Evolutionary conservation across 2,329 filamentous ascomycete species (phyloP), one percentile per base, ranked within the genome.

Genomic region (Exophiala sideris): DNA sequence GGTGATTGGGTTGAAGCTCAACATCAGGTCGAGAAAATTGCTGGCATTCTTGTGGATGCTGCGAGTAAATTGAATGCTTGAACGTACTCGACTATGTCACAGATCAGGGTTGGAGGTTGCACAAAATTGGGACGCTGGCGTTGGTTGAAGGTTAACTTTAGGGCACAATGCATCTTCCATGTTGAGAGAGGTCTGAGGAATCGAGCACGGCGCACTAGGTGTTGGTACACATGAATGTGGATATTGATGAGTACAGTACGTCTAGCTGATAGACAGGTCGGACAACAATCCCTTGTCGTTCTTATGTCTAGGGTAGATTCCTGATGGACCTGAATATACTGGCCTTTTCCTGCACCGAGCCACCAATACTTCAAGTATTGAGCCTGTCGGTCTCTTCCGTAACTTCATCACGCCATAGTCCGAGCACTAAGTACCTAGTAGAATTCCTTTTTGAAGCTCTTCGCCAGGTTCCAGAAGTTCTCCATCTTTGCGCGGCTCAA

Each of bases 401-500:
- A 5, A 5, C 24, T 29, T 29, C 24, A 29, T 29, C 24, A 29
- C 24, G 24, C 24, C 24, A 29, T 29, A 29, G 24, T 29, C 24
- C 7, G 24, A 29, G 24, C 24, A 29, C 21, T 20, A 16, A 3
- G 8, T 8, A 3, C 14, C 18, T 21, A 7, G 52, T 45, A 60
- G 14, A 56, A 41, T 12, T 62, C 62, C 42, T 29, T 56, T 67
- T 76, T 77, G 53, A 73, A 70, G 57, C 74, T 89, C 77, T 95
- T 95, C 0, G 91, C 92, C 63, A 94, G 73, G 8, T 87, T 87
- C 94, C 94, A 99, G 67, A 99, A 92, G 65, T 87, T 95, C 65
- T 97, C 92, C 81, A 97, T 88, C 77, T 95, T 96, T 5, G 85
- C 83, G 62, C 90, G 82, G 10, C 84, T 75, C 58, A 99, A 72